A percentile compares a stretch with the other conserved stretches of the same genome.
phyloP scores from a whole-genome alignment of 805 yeast genomes.

The Candida morakotiae region DNA sequence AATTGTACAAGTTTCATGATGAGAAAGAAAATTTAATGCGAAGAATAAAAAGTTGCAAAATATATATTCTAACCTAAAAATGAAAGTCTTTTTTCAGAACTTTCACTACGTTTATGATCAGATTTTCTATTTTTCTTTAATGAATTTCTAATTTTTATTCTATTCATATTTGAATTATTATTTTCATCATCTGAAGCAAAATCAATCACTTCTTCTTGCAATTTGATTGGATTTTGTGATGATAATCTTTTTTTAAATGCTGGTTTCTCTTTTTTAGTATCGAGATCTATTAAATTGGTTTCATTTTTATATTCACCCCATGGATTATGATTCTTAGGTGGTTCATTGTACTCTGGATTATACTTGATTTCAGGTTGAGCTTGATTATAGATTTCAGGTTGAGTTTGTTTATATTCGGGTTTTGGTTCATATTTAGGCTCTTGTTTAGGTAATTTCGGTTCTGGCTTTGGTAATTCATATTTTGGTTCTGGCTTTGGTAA shows the following conservation, averaged over 20 bases:
- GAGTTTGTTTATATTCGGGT: no score
- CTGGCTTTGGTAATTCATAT: neutral
- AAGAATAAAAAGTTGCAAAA: no score
- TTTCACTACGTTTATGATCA: conserved; percentile 29
- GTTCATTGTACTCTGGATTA: neutral
- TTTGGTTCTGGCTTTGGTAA: neutral
- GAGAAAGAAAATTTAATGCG: neutral
- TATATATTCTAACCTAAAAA: conserved; percentile 10
- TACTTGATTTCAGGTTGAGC: neutral
- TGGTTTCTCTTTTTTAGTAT: conserved; percentile 17
- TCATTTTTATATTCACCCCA: conserved; percentile 29
- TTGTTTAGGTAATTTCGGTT: neutral
- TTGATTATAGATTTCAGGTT: neutral
- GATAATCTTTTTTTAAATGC: conserved; percentile 30
- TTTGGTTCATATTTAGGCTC: neutral
- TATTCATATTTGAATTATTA: conserved; percentile 32
- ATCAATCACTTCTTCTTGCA: conserved; percentile 42
- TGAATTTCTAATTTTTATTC: conserved; percentile 38
- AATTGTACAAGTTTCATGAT: conserved; percentile 16
- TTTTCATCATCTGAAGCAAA: conserved; percentile 45
- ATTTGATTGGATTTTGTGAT: conserved; percentile 22
- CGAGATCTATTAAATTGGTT: conserved; percentile 32
- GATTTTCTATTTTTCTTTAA: conserved; percentile 28
- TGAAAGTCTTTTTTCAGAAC: conserved; percentile 15
- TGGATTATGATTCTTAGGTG: conserved; percentile 20